These are phyloP conservation scores for Mucor circinelloides DNA, from an alignment of 371 early-diverging fungal genomes.

Conservation along the genomic window DNA sequence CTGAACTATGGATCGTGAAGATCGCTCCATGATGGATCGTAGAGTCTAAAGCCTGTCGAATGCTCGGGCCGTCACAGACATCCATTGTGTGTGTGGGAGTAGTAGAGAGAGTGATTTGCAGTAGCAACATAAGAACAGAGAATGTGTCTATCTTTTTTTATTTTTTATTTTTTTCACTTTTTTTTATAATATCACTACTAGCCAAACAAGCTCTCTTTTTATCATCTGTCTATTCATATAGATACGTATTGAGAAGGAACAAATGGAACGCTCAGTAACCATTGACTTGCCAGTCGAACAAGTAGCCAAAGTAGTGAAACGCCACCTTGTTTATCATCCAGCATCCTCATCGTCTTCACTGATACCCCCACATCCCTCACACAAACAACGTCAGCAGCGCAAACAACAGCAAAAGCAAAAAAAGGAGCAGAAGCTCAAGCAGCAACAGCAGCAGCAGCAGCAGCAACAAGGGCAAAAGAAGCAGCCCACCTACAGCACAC, in stretches of 20 bases:
- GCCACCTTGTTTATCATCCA: conserved; percentile 68
- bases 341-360: conserved; percentile 30
- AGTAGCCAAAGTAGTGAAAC: conserved; percentile 71
- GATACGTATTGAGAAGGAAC: not conserved
- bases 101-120: not conserved
- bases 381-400: conserved; percentile 27
- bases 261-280: conserved; percentile 50
- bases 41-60: not conserved
- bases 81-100: not conserved
- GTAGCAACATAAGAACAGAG: not conserved
- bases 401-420: conserved; percentile 33
- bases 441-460: conserved; percentile 42
- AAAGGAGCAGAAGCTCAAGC: conserved; percentile 18
- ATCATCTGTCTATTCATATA: not conserved
- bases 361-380: conserved; percentile 31
- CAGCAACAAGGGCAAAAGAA: conserved; percentile 30
- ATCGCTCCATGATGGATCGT: too few species aligned
- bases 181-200: not conserved
- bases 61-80: not conserved
- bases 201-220: not conserved
- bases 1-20: too few species aligned
- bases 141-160: not conserved
- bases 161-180: not conserved
- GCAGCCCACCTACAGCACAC: conserved; percentile 35
- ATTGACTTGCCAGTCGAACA: conserved; percentile 68